phyloP scores from a whole-genome alignment of 192 early-diverging fungal species.

The Backusella liffmaniae region DNA sequence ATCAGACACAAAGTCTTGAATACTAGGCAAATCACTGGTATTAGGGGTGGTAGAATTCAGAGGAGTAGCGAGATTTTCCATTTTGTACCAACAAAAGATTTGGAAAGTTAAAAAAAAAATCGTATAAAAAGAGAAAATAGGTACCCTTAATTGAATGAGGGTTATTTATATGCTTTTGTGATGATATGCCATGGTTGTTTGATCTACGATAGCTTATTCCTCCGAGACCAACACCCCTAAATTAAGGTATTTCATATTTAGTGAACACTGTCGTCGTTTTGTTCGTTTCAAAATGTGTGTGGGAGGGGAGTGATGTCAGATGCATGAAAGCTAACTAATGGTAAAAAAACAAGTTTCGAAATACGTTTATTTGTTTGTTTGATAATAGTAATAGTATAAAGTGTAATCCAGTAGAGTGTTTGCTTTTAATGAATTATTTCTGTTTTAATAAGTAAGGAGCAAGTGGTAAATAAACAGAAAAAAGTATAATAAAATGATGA shows the following conservation, averaged over 20 bases:
- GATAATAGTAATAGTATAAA: too few species aligned
- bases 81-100: background rate
- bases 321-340: too few species aligned
- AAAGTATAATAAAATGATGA: background rate
- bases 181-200: background rate
- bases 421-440: background rate
- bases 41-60: background rate
- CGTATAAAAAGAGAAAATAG: background rate
- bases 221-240: background rate
- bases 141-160: background rate
- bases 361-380: background rate
- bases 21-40: background rate
- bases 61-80: background rate
- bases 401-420: too few species aligned
- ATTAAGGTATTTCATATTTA: background rate
- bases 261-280: background rate
- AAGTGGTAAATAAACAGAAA: background rate
- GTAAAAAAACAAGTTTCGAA: background rate
- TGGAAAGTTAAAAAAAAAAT: background rate
- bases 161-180: background rate
- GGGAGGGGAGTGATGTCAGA: background rate
- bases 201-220: background rate
- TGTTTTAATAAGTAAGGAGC: background rate
- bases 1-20: constrained; percentile 16
- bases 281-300: background rate